Base-by-base conservation (phyloP, 1,284 basidiomycete species). In the Naganishia sp. region DNA sequence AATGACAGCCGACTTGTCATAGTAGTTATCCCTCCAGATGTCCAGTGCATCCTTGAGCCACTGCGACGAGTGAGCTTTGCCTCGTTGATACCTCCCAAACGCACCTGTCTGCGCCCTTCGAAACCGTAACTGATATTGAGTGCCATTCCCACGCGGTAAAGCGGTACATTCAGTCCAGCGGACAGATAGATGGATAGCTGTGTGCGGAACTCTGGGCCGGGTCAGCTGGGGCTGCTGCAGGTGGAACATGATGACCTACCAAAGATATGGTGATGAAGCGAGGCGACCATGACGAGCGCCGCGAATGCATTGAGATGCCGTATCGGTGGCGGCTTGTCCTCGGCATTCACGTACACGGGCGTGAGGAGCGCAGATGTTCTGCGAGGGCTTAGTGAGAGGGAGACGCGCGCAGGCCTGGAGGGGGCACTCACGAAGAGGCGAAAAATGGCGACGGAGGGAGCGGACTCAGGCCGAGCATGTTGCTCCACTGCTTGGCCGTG, bases 221-320 rank as follows among this genome's bases (percentile, higher is more conserved):
- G 13, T 57, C 33, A 28, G 33, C 25, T n/a, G 36, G 7, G 13
- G 16, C 42, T 15, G 50, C 16, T 2, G 42, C 28, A 21, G 25
- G 3, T 18, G 21, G 13, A 15, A 3, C 11, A 23, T 11, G n/a
- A 23, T 11, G n/a, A 43, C 59, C 28, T 33, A 61, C 59, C 59
- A 36, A 52, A 65, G 31, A 73, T 68, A 52, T 73, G 71, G 31
- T 72, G 72, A 52, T 73, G 68, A 15, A 73, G 61, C 15, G 71
- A 69, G 16, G 63, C 68, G 18, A 70, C 65, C 43, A 70, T 44
- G 36, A 67, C 55, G 15, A 72, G 33, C 4, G 70, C 65, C 0
- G 66, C 68, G 45, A 70, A 69, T 18, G 68, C 61, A 59, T 70
- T 71, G 31, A 72, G 64, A 21, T 54, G 48, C 5, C 50, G 64